Evolutionary conservation across 768 basidiomycete genomes (phyloP).

Genomic region (Leccinum subtestaceum): DNA sequence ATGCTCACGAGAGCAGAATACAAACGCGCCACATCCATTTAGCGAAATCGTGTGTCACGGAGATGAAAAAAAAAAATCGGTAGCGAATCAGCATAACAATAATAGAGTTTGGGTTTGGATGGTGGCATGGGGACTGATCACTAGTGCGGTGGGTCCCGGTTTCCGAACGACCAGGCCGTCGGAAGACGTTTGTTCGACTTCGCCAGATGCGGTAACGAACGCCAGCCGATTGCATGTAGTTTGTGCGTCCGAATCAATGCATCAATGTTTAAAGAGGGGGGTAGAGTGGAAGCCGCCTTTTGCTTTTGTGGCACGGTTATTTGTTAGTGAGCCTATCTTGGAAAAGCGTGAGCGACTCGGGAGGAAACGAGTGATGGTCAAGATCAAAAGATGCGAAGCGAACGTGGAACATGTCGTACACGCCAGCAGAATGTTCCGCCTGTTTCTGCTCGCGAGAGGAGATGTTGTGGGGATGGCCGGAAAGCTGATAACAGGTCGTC

Average conservation of each 20-base stretch:
- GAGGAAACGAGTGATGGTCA: conserved; percentile 2
- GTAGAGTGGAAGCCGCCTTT: conserved; percentile 1
- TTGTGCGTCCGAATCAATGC: background rate
- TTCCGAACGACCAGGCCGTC: background rate
- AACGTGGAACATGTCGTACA: background rate
- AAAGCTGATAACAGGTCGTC: background rate
- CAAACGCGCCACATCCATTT: background rate
- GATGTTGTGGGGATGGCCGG: background rate
- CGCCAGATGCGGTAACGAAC: conserved; percentile 1
- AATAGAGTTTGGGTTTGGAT: background rate
- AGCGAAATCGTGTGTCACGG: background rate
- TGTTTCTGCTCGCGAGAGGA: background rate
- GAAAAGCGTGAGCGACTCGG: background rate
- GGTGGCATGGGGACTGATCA: background rate
- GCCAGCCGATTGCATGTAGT: background rate
- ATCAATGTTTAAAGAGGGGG: conserved; percentile 2
- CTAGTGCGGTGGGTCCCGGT: background rate
- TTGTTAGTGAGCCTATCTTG: background rate
- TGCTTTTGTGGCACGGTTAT: background rate
- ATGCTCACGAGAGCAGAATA: background rate
- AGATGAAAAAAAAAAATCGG: background rate
- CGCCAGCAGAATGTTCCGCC: background rate
- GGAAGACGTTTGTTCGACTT: background rate
- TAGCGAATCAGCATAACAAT: background rate
- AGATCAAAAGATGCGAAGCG: conserved; percentile 4